phyloP scores from a whole-genome alignment of 2,329 filamentous ascomycete genomes.

The Escovopsis sp. region DNA sequence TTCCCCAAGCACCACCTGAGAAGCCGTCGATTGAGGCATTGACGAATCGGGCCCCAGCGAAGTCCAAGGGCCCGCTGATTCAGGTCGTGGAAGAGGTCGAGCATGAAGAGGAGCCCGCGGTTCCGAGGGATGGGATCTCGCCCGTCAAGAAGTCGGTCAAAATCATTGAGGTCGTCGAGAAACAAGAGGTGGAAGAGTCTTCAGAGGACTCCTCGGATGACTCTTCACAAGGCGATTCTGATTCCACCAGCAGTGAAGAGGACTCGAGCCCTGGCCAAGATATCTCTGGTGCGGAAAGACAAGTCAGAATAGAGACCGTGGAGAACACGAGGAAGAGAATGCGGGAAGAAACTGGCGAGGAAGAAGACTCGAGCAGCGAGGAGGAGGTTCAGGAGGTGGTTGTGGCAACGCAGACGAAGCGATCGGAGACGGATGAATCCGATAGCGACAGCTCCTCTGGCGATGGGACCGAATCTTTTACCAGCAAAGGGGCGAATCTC shows the following conservation, averaged over 20 bases:
- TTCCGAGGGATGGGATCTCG: background rate
- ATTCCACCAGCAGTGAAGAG: constrained; percentile 6
- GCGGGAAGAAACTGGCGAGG: too few species aligned
- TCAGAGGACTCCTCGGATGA: background rate
- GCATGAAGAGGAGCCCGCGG: constrained; percentile 1
- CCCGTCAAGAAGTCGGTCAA: background rate
- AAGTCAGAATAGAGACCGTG: too few species aligned
- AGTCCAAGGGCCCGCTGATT: constrained; percentile 15
- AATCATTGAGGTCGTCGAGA: too few species aligned
- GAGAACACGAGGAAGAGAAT: background rate
- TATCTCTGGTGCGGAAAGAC: too few species aligned
- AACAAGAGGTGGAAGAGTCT: background rate
- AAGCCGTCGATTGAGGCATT: background rate
- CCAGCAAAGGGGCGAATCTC: background rate
- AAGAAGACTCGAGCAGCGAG: too few species aligned
- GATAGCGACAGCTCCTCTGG: constrained; percentile 5
- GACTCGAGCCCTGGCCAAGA: constrained; percentile 4
- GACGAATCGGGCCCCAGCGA: constrained; percentile 1
- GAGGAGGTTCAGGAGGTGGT: too few species aligned
- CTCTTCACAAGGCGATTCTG: background rate
- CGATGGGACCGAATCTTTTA: constrained; percentile 1
- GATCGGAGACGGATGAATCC: too few species aligned
- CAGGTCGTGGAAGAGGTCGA: constrained; percentile 7
- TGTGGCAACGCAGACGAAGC: too few species aligned
- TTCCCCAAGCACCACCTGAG: constrained; percentile 1